Conservation (phyloP, 495 filamentous ascomycete species). For the Trichoderma reesei region DNA sequence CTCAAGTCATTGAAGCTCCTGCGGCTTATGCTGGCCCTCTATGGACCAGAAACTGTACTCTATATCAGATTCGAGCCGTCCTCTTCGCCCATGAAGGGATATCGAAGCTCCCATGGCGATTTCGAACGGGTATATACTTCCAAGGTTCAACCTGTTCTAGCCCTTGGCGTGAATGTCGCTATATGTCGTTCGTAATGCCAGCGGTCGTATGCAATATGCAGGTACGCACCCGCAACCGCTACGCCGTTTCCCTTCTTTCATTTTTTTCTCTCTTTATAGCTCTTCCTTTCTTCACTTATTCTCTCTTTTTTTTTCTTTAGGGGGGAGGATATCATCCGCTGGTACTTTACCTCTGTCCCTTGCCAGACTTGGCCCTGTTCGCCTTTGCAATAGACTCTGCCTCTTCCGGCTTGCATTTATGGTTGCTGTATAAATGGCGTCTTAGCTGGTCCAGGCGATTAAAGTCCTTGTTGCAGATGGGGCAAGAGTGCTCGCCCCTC, state of each 20-base stretch:
- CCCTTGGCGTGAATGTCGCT: too few species aligned
- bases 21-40: too few species aligned
- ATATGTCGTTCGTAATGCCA: too few species aligned
- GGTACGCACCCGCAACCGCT: too few species aligned
- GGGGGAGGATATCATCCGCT: not conserved
- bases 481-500: conserved; percentile 39
- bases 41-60: too few species aligned
- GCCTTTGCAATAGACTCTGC: conserved; percentile 4
- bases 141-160: too few species aligned
- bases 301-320: not conserved
- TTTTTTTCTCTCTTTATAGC: not conserved
- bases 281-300: not conserved
- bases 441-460: conserved; percentile 47
- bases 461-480: conserved; percentile 44
- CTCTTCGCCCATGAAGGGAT: too few species aligned
- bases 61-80: too few species aligned
- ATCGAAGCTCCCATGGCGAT: too few species aligned
- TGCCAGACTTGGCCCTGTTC: not conserved
- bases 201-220: too few species aligned
- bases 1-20: too few species aligned
- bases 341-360: not conserved
- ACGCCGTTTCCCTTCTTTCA: not conserved
- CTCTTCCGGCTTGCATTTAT: conserved; percentile 17
- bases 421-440: conserved; percentile 31
- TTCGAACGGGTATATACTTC: too few species aligned